phyloP scores from a whole-genome alignment of 2,329 filamentous ascomycete species.

The Exophiala viscosa region DNA sequence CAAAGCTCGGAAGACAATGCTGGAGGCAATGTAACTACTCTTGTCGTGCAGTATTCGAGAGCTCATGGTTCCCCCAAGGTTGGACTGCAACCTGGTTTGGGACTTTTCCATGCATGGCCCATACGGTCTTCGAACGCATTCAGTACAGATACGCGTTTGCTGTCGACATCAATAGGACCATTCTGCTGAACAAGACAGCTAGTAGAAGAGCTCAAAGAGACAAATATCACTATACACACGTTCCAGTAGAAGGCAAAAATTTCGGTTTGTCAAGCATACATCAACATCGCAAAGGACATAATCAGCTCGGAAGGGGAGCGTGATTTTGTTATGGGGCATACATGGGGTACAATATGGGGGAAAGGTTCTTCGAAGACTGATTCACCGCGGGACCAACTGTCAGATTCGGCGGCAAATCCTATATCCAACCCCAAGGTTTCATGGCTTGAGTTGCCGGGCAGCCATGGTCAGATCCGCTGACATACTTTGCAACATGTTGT shows the following conservation, averaged over 20 bases:
- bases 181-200: not conserved
- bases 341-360: no score
- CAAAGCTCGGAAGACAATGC: slow-evolving; percentile 48
- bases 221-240: not conserved
- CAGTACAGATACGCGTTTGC: not conserved
- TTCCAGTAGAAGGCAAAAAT: not conserved
- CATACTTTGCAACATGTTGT: no score
- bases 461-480: no score
- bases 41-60: not conserved
- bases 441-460: no score
- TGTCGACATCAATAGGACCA: not conserved
- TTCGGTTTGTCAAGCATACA: not conserved
- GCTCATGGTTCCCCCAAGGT: not conserved
- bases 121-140: not conserved
- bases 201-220: not conserved
- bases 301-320: no score
- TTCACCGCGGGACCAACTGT: no score
- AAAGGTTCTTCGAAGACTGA: no score
- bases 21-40: slow-evolving; percentile 1
- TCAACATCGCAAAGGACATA: not conserved
- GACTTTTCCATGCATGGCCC: not conserved
- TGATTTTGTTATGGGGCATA: no score
- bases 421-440: no score
- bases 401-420: no score
- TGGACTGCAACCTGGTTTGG: not conserved